Evolutionary conservation across 495 filamentous ascomycete genomes (phyloP).

Genomic region (Podospora comata): DNA sequence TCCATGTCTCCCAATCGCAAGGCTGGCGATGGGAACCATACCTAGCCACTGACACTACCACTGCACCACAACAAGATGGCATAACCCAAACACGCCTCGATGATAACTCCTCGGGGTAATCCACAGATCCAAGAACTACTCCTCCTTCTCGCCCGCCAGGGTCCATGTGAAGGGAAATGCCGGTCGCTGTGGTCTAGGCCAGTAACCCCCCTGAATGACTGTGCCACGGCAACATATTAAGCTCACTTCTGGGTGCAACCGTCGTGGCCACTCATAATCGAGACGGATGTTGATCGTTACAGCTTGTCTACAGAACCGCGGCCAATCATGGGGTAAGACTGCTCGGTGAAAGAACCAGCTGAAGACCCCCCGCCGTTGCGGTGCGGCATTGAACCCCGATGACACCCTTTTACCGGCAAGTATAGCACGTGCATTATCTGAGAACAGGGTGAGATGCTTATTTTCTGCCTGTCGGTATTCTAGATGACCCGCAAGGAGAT

Average conservation of each 20-base stretch:
- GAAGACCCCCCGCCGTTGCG: not conserved
- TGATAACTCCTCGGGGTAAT: not conserved
- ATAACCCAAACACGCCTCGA: not conserved
- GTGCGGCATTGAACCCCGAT: not conserved
- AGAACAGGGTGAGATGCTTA: not conserved
- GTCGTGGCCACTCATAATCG: not conserved
- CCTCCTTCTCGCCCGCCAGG: not conserved
- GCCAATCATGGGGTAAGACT: not conserved
- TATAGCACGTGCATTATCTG: not conserved
- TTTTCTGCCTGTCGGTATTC: not conserved
- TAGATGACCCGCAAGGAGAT: not conserved
- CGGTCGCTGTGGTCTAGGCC: not conserved
- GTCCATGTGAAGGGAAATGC: not conserved
- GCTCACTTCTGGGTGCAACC: not conserved
- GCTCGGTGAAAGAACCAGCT: not conserved
- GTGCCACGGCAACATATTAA: not conserved
- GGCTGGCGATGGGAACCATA: not conserved
- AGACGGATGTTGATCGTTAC: not conserved
- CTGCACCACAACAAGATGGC: not conserved
- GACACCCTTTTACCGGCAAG: not conserved
- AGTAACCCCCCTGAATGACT: not conserved
- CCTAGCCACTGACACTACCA: not conserved
- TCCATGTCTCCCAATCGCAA: not conserved
- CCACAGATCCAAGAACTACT: not conserved
- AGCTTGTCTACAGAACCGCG: not conserved